Evolutionary conservation across 192 early-diverging fungal genomes (phyloP).

Genomic region (Coemansia sp.): DNA sequence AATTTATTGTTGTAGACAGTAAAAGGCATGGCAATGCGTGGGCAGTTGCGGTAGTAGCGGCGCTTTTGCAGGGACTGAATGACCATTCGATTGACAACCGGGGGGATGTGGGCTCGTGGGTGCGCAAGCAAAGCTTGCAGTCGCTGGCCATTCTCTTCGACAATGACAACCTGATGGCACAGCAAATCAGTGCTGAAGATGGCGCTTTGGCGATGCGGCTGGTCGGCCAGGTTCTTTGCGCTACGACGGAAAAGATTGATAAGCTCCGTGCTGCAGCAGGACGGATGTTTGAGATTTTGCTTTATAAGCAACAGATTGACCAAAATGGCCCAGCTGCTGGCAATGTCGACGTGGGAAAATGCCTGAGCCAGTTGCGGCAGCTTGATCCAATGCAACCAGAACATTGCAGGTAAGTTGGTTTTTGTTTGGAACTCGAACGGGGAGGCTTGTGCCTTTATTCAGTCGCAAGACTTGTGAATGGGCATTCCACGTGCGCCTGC

Average conservation of each 20-base stretch:
- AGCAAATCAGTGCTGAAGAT: neutral
- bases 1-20: slow-evolving; percentile 4
- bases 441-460: neutral
- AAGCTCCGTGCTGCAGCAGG: slow-evolving; percentile 75
- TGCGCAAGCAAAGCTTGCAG: slow-evolving; percentile 71
- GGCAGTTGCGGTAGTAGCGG: slow-evolving; percentile 33
- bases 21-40: neutral
- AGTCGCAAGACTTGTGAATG: neutral
- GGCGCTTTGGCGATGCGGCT: slow-evolving; percentile 45
- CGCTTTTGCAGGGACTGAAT: slow-evolving; percentile 64
- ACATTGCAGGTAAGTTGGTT: slow-evolving; percentile 12
- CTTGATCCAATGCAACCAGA: slow-evolving; percentile 7
- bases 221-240: slow-evolving; percentile 58
- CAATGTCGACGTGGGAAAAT: slow-evolving; percentile 6
- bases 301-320: slow-evolving; percentile 16
- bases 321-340: neutral
- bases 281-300: slow-evolving; percentile 50
- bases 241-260: slow-evolving; percentile 93
- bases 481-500: neutral
- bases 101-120: slow-evolving; percentile 95
- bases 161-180: slow-evolving; percentile 17
- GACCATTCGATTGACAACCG: slow-evolving; percentile 88
- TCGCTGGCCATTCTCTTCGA: slow-evolving; percentile 53
- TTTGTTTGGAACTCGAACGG: neutral
- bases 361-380: slow-evolving; percentile 13